Conservation (phyloP, 1,139 yeast genomes). For the Wickerhamomyces sp. region DNA sequence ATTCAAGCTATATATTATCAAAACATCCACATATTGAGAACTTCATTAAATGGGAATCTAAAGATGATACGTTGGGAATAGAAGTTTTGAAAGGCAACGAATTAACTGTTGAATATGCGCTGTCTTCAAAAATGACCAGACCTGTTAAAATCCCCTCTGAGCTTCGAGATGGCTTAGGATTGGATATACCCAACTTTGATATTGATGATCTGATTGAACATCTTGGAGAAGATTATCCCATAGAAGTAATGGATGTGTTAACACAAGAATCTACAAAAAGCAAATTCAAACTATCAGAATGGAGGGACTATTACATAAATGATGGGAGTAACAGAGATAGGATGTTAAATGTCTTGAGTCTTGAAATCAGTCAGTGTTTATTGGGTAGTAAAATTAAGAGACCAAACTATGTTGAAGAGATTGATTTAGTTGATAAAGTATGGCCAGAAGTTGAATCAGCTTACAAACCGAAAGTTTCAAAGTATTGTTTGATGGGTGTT, state of each 20-base stretch:
- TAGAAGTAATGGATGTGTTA: conserved; percentile 88
- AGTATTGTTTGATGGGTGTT: conserved; percentile 84
- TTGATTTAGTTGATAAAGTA: conserved; percentile 66
- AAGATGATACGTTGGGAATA: conserved; percentile 4
- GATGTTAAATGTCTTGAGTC: conserved; percentile 72
- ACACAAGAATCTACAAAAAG: conserved; percentile 55
- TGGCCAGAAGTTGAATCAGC: conserved; percentile 37
- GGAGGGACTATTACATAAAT: conserved; percentile 65
- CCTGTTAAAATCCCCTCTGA: conserved; percentile 36
- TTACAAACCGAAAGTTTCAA: conserved; percentile 66
- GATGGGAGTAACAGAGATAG: conserved; percentile 46
- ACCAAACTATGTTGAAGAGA: conserved; percentile 60
- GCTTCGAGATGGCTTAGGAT: conserved; percentile 31
- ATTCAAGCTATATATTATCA: conserved; percentile 42
- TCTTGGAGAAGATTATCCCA: conserved; percentile 58
- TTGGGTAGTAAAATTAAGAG: conserved; percentile 50
- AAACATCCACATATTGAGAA: conserved; percentile 56
- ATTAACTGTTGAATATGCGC: conserved; percentile 36
- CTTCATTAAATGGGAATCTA: conserved; percentile 17
- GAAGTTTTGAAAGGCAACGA: conserved; percentile 28
- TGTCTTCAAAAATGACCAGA: conserved; percentile 26
- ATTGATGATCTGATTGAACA: conserved; percentile 53
- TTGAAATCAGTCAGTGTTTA: conserved; percentile 63
- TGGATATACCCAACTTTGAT: conserved; percentile 43
- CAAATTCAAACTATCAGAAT: conserved; percentile 66